Evolutionary conservation across 805 yeast species (phyloP), one percentile per base, ranked within the genome.

Genomic region (Tetrapisispora nanseiensis): DNA sequence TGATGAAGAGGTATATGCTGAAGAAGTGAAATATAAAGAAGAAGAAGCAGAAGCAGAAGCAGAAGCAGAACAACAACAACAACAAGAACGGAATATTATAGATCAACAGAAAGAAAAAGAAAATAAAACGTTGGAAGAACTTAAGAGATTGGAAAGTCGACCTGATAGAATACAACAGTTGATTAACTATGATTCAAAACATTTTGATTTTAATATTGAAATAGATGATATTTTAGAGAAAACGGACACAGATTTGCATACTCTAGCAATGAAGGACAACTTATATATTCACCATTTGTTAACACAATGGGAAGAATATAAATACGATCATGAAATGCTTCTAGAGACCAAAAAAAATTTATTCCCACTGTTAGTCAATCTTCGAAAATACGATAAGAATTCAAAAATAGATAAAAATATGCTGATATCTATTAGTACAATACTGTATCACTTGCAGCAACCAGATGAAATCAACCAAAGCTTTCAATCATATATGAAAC

Each of bases 401-500:
- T 24, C 38, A 7, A 35, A 35, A 11, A 47, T 79, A 1, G 56
- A 62, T 1, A 22, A 40, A 1, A 74, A 74, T 29, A 56, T 70
- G 53, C 57, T 76, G 33, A 71, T 72, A 0, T 72, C 83, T 1
- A 60, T 86, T 26, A 65, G 78, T 3, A 80, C 85, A 0, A 72
- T 83, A 1, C 50, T 81, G 8, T 68, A 72, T 48, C 70, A 79
- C 51, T 42, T 83, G n/a, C 95, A 86, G 58, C 54, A 62, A 10
- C 29, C 15, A 10, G 53, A 58, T 13, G 71, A 57, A 27, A 50
- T 43, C 19, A 46, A 46, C 22, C 47, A 40, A 16, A 52, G 53
- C 12, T 74, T 74, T 45, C 85, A 84, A 52, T 68, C 78, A 21
- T 86, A 86, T 51, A 65, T 86, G 68, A 74, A 80, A 47, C 63